phyloP scores from a whole-genome alignment of 306 rosid species.

The Fragaria iinumae region DNA sequence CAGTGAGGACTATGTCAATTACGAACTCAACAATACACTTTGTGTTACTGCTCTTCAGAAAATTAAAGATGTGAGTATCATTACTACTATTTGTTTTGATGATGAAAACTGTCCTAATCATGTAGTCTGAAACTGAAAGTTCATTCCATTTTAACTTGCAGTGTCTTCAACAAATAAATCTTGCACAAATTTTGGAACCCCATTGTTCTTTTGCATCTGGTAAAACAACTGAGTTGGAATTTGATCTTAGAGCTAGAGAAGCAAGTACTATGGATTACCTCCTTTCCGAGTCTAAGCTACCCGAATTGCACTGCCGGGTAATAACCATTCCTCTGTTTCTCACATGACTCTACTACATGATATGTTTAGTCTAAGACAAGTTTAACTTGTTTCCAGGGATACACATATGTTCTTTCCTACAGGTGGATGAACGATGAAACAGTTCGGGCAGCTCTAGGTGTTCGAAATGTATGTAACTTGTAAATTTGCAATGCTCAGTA shows the following conservation, averaged over 20 bases:
- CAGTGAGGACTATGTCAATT: conserved; percentile 24
- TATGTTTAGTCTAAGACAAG: not conserved
- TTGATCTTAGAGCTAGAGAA: conserved; percentile 19
- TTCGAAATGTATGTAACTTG: conserved; percentile 17
- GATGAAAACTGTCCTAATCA: not conserved
- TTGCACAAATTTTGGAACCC: conserved; percentile 26
- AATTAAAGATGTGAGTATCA: conserved; percentile 12
- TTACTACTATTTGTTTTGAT: not conserved
- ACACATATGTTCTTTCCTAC: conserved; percentile 3
- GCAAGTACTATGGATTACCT: conserved; percentile 13
- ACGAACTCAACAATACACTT: conserved; percentile 1
- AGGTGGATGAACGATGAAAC: conserved; percentile 26
- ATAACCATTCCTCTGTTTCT: not conserved
- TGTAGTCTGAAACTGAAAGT: not conserved
- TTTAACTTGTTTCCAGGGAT: conserved; percentile 6
- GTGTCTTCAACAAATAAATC: conserved; percentile 30
- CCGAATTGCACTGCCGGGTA: conserved; percentile 24
- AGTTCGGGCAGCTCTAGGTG: conserved; percentile 24
- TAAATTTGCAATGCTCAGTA: too few species aligned
- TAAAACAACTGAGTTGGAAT: conserved; percentile 17
- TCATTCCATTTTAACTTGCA: not conserved
- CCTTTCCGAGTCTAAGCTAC: conserved; percentile 11
- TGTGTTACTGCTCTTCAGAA: conserved; percentile 5
- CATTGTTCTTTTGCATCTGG: conserved; percentile 29
- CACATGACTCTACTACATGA: not conserved